Conservation (phyloP, 805 yeast genomes). For the Saccharomyces jurei region DNA sequence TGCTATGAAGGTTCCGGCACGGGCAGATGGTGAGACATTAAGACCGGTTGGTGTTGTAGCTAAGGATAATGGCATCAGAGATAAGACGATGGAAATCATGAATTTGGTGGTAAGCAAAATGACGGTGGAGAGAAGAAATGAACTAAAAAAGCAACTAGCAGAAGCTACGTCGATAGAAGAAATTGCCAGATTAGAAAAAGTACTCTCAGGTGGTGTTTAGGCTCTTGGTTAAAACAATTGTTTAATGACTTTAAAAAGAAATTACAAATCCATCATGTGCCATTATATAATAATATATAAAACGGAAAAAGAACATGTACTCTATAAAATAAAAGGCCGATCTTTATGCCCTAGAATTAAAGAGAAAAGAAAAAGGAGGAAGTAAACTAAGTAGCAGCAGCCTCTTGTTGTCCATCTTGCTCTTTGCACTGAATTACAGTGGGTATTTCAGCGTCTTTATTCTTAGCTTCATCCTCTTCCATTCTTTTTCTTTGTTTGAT, state of each 20-base stretch:
- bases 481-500: slow-evolving; percentile 2
- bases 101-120: slow-evolving; percentile 37
- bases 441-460: slow-evolving; percentile 5
- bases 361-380: background rate
- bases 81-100: slow-evolving; percentile 31
- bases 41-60: background rate
- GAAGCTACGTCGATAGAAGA: slow-evolving; percentile 66
- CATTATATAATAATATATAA: background rate
- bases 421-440: background rate
- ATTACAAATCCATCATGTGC: background rate
- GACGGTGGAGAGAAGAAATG: slow-evolving; percentile 44
- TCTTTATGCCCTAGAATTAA: background rate
- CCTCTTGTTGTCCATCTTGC: background rate
- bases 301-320: background rate
- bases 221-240: background rate
- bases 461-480: slow-evolving; percentile 11
- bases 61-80: slow-evolving; percentile 6
- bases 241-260: background rate
- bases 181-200: slow-evolving; percentile 58
- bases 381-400: background rate
- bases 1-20: slow-evolving; percentile 10
- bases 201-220: slow-evolving; percentile 33
- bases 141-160: slow-evolving; percentile 45
- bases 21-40: background rate
- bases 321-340: background rate